These are phyloP conservation scores for Mucor plumbeus DNA, from an alignment of 371 early-diverging fungal genomes.

Conservation along the genomic window DNA sequence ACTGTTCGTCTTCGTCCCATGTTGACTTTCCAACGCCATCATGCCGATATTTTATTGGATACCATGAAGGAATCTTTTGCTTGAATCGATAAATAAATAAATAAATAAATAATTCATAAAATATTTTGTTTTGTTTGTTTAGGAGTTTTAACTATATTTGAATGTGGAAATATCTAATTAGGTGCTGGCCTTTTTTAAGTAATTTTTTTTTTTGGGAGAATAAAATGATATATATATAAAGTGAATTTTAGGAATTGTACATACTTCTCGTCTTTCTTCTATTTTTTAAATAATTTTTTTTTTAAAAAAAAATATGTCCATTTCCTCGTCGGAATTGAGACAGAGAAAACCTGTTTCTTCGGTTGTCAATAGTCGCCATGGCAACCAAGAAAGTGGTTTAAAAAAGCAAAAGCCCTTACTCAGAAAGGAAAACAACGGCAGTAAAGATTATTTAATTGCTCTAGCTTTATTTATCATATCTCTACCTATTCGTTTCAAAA, in stretches of 20 bases:
- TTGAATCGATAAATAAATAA: slow-evolving; percentile 8
- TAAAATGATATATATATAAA: not conserved
- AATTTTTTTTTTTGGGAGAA: slow-evolving; percentile 1
- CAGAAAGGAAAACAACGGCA: not conserved
- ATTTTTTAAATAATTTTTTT: no score
- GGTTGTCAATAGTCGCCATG: not conserved
- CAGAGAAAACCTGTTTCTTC: not conserved
- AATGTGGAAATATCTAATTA: no score
- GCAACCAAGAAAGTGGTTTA: not conserved
- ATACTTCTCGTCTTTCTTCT: slow-evolving; percentile 1
- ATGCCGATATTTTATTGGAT: slow-evolving; percentile 72
- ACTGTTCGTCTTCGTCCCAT: slow-evolving; percentile 75
- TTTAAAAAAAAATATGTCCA: not conserved
- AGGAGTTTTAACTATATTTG: not conserved
- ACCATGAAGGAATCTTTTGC: slow-evolving; percentile 46
- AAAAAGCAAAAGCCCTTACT: not conserved
- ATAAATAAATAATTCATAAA: not conserved
- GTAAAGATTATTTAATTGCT: slow-evolving; percentile 22
- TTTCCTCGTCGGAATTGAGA: not conserved
- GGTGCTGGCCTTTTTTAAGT: no score
- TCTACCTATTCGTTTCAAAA: slow-evolving; percentile 28
- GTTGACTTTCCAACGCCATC: slow-evolving; percentile 73
- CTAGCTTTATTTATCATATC: slow-evolving; percentile 19
- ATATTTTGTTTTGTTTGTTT: no score
- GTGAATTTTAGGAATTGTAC: not conserved